These are phyloP conservation scores for Hypericum androsaemum DNA, from an alignment of 345 rosid species.

Conservation along the genomic window DNA sequence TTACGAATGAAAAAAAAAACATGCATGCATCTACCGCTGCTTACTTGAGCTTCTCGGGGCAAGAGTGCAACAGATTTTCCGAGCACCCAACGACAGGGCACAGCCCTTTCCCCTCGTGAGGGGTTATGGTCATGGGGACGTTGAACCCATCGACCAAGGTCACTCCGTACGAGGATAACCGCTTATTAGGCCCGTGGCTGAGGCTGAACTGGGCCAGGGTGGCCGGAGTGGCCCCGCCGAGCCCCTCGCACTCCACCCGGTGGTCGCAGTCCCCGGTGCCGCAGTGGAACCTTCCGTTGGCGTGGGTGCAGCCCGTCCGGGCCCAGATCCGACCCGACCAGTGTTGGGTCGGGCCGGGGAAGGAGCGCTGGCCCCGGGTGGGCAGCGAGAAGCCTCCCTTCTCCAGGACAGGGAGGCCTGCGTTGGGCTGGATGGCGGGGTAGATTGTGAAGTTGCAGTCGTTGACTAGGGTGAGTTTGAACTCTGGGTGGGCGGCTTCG, in stretches of 20 bases:
- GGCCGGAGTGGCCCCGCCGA: constrained; percentile 68
- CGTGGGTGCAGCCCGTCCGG: constrained; percentile 51
- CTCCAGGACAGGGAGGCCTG: constrained; percentile 66
- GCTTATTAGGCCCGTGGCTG: constrained; percentile 63
- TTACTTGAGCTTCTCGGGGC: constrained; percentile 57
- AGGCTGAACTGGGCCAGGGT: constrained; percentile 64
- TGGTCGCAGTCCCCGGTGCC: constrained; percentile 68
- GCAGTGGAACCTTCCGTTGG: constrained; percentile 46
- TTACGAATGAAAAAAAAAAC: too few species aligned
- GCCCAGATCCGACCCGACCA: constrained; percentile 98
- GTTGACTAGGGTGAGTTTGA: constrained; percentile 69
- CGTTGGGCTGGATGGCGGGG: constrained; percentile 88
- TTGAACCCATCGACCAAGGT: constrained; percentile 88
- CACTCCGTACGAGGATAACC: constrained; percentile 59
- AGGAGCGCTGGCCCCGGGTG: constrained; percentile 60
- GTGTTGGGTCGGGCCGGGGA: constrained; percentile 46
- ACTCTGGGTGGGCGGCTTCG: constrained; percentile 21
- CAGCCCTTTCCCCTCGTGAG: constrained; percentile 74
- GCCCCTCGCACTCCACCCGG: constrained; percentile 76
- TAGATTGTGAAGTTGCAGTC: constrained; percentile 81
- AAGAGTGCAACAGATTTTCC: constrained; percentile 48
- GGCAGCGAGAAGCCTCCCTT: constrained; percentile 67
- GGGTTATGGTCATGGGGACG: constrained; percentile 87
- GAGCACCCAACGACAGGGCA: constrained; percentile 91
- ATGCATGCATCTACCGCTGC: too few species aligned